These are phyloP conservation scores for Aureobasidium pullulans DNA, from an alignment of 2,329 filamentous ascomycete species.

Conservation along the genomic window DNA sequence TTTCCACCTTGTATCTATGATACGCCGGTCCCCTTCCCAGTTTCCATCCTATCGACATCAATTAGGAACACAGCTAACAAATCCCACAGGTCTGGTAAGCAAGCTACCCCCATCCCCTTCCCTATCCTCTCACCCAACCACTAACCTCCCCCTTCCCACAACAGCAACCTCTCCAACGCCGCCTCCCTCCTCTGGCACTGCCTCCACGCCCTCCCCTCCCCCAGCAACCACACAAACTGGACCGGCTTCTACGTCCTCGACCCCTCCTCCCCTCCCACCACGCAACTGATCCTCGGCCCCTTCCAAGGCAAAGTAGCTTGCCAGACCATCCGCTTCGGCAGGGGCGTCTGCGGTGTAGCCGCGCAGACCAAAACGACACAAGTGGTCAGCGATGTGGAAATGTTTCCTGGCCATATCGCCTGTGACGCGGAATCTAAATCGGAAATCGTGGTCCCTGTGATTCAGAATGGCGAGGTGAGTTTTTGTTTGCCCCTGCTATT, in stretches of 20 bases:
- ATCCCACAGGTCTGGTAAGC: slow-evolving; percentile 16
- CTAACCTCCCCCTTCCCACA: background rate
- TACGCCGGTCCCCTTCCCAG: no score
- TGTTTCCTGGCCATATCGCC: slow-evolving; percentile 73
- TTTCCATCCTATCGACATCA: background rate
- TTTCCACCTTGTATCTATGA: no score
- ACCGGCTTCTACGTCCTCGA: slow-evolving; percentile 71
- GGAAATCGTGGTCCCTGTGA: slow-evolving; percentile 73
- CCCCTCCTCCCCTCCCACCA: slow-evolving; percentile 23
- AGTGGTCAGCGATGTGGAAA: slow-evolving; percentile 60
- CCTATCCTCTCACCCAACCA: background rate
- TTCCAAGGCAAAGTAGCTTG: slow-evolving; percentile 76
- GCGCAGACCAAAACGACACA: slow-evolving; percentile 56
- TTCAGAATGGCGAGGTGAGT: slow-evolving; percentile 41
- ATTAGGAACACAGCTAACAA: background rate
- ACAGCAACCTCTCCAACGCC: slow-evolving; percentile 67
- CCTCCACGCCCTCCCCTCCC: slow-evolving; percentile 61
- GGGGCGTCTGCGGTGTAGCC: slow-evolving; percentile 68
- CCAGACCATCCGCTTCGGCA: slow-evolving; percentile 65
- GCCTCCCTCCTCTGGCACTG: slow-evolving; percentile 74
- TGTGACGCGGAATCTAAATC: slow-evolving; percentile 69
- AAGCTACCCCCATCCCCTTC: no score
- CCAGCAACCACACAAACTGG: slow-evolving; percentile 68
- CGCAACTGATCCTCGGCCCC: slow-evolving; percentile 61
- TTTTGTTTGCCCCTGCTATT: background rate